Conservation (phyloP, 441 rosid genomes). For the Codiaeum variegatum region DNA sequence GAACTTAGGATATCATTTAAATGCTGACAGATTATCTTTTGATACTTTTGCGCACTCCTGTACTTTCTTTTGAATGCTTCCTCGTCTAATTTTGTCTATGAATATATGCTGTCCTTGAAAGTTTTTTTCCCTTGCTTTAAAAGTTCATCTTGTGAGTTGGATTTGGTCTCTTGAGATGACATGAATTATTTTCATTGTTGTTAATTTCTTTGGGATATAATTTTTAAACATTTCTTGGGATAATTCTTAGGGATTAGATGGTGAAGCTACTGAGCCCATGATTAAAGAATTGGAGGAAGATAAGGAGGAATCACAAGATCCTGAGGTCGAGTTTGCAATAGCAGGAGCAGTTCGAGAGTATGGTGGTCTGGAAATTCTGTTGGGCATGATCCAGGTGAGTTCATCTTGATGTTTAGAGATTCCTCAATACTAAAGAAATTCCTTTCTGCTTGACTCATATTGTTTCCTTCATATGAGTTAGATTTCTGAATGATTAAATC, state of each 20-base stretch:
- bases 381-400: slow-evolving; percentile 91
- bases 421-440: background rate
- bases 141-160: slow-evolving; percentile 8
- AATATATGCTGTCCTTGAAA: background rate
- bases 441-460: slow-evolving; percentile 1
- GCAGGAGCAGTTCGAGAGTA: slow-evolving; percentile 96
- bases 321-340: slow-evolving; percentile 98
- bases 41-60: background rate
- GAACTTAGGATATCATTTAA: background rate
- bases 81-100: background rate
- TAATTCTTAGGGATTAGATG: slow-evolving; percentile 78
- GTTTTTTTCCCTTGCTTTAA: background rate
- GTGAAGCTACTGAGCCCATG: slow-evolving; percentile 99
- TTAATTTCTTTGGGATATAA: background rate
- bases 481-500: background rate
- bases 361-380: slow-evolving; percentile 91
- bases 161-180: background rate
- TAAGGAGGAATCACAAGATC: slow-evolving; percentile 99
- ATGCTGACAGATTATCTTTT: background rate
- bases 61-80: background rate
- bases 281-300: slow-evolving; percentile 99
- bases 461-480: background rate
- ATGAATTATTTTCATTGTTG: background rate
- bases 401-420: slow-evolving; percentile 10
- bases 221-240: background rate